Conservation (phyloP, 2,329 filamentous ascomycete species). For the Penicillium aurantiogriseum region DNA sequence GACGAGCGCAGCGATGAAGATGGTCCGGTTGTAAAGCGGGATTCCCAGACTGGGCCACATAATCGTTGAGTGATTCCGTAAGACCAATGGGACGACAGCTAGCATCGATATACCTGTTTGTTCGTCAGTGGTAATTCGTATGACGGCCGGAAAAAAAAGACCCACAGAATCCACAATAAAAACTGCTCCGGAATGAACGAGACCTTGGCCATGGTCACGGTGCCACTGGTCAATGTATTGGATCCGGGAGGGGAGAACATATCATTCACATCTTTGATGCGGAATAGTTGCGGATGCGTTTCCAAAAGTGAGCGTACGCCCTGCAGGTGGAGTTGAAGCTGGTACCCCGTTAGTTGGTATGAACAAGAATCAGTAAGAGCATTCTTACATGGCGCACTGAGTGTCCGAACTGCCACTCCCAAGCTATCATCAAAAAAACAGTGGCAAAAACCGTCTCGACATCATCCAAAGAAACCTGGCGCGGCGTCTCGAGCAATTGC, state of each 20-base stretch:
- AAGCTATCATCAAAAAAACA: slow-evolving; percentile 39
- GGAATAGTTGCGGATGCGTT: slow-evolving; percentile 35
- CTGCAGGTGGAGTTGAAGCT: slow-evolving; percentile 37
- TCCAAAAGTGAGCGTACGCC: slow-evolving; percentile 38
- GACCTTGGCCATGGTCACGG: slow-evolving; percentile 17
- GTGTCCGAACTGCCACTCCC: slow-evolving; percentile 39
- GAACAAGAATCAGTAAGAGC: neutral
- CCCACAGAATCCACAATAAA: slow-evolving; percentile 38
- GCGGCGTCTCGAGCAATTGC: slow-evolving; percentile 33
- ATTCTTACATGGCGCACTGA: slow-evolving; percentile 28
- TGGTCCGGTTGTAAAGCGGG: slow-evolving; percentile 34
- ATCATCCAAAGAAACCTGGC: slow-evolving; percentile 28
- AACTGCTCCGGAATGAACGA: slow-evolving; percentile 40
- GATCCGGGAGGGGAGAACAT: slow-evolving; percentile 26
- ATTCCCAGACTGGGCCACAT: slow-evolving; percentile 33
- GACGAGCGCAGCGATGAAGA: slow-evolving; percentile 34
- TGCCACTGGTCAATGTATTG: slow-evolving; percentile 8
- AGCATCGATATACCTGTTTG: slow-evolving; percentile 30
- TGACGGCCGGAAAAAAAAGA: neutral
- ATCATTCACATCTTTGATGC: slow-evolving; percentile 30
- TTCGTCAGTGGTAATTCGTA: neutral
- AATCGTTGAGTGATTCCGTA: slow-evolving; percentile 34
- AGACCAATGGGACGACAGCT: slow-evolving; percentile 31
- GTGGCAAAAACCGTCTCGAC: slow-evolving; percentile 37
- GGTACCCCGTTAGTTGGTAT: neutral